A percentile compares a stretch with the other conserved stretches of the same genome.
These are phyloP conservation scores for Tuber microsphaerosporum DNA, from an alignment of 495 filamentous ascomycete species.

Conservation along the genomic window DNA sequence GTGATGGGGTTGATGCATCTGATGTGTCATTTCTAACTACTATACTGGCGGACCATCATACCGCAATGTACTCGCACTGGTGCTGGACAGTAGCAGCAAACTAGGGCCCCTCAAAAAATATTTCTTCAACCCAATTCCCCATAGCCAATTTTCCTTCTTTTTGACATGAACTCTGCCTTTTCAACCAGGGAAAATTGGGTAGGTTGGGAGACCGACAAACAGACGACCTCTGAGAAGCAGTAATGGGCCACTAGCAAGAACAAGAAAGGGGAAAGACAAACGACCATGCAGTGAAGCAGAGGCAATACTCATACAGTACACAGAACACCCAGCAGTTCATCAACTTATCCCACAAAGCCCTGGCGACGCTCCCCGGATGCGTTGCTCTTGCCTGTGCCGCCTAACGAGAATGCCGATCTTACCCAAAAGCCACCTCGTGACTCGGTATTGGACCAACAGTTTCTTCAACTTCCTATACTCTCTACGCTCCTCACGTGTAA, in stretches of 20 bases:
- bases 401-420: not conserved
- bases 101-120: not conserved
- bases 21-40: not conserved
- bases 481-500: not conserved
- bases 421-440: not conserved
- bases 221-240: not conserved
- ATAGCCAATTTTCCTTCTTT: not conserved
- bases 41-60: not conserved
- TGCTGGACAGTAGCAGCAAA: not conserved
- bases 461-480: not conserved
- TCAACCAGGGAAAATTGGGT: not conserved
- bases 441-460: not conserved
- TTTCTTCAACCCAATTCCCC: not conserved
- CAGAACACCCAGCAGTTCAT: not conserved
- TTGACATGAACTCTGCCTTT: not conserved
- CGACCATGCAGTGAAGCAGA: not conserved
- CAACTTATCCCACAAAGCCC: not conserved
- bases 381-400: not conserved
- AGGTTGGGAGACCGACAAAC: not conserved
- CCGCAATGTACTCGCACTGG: not conserved
- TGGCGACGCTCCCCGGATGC: not conserved
- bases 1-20: not conserved
- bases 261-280: not conserved
- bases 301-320: not conserved
- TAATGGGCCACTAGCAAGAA: not conserved